Conservation (phyloP, 768 basidiomycete species). For the Amanita pallidorosea region DNA sequence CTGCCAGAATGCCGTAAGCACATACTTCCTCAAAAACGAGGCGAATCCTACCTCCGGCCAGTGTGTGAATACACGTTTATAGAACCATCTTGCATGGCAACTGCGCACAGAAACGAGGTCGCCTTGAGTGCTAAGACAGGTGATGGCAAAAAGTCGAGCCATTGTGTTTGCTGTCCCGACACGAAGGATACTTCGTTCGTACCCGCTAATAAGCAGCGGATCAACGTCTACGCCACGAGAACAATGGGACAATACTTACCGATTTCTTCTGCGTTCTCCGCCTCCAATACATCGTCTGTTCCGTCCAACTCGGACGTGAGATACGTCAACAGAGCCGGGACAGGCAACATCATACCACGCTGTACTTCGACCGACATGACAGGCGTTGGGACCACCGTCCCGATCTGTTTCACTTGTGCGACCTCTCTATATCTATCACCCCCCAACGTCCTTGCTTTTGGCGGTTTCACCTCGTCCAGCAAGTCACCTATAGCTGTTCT, state of each 20-base stretch:
- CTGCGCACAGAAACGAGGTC: slow-evolving; percentile 61
- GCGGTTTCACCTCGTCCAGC: slow-evolving; percentile 27
- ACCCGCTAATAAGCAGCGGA: slow-evolving; percentile 21
- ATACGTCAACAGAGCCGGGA: slow-evolving; percentile 52
- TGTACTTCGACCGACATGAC: slow-evolving; percentile 10
- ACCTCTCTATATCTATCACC: slow-evolving; percentile 48
- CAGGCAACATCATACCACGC: slow-evolving; percentile 29
- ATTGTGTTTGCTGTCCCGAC: slow-evolving; percentile 61
- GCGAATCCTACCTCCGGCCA: slow-evolving; percentile 58
- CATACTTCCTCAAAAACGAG: neutral
- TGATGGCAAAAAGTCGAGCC: slow-evolving; percentile 81
- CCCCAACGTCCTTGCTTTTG: slow-evolving; percentile 49
- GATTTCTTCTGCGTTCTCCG: slow-evolving; percentile 59
- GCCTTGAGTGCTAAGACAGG: slow-evolving; percentile 60
- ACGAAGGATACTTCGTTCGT: slow-evolving; percentile 58
- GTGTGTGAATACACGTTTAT: slow-evolving; percentile 79
- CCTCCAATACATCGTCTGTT: slow-evolving; percentile 63
- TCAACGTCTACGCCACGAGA: neutral
- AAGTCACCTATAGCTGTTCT: slow-evolving; percentile 32
- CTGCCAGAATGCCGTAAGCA: slow-evolving; percentile 27
- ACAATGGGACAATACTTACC: slow-evolving; percentile 24
- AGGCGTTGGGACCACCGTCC: slow-evolving; percentile 12
- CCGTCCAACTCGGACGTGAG: slow-evolving; percentile 53
- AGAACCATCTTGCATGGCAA: slow-evolving; percentile 66
- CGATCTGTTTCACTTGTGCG: slow-evolving; percentile 46